These are phyloP conservation scores for Sicyos edulis DNA, from an alignment of 306 rosid genomes.

Conservation along the genomic window DNA sequence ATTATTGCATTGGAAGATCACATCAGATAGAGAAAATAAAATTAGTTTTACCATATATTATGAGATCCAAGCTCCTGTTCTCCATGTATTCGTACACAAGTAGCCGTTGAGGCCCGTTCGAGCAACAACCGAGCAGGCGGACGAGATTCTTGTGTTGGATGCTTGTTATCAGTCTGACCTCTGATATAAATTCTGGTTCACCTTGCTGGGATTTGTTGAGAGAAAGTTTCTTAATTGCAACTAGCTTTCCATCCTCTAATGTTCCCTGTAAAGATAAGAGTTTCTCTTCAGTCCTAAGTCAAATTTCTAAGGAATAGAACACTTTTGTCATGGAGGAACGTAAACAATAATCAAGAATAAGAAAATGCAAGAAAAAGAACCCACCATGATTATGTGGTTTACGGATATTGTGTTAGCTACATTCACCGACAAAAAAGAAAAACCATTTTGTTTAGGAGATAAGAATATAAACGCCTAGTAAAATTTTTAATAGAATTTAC, in stretches of 20 bases:
- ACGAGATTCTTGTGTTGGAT: constrained; percentile 89
- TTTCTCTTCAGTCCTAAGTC: too few species aligned
- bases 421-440: too few species aligned
- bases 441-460: too few species aligned
- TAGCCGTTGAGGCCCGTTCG: constrained; percentile 70
- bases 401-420: too few species aligned
- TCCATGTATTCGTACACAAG: constrained; percentile 85
- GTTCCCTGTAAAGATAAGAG: constrained; percentile 52
- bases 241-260: constrained; percentile 50
- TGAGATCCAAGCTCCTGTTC: constrained; percentile 71
- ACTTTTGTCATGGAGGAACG: too few species aligned
- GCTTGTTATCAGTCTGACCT: constrained; percentile 78
- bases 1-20: constrained; percentile 9
- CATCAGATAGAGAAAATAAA: constrained; percentile 5
- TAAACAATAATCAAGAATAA: too few species aligned
- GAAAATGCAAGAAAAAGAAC: too few species aligned
- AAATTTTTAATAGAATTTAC: too few species aligned
- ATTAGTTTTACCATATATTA: constrained; percentile 51
- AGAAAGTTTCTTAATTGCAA: constrained; percentile 75
- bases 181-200: constrained; percentile 71
- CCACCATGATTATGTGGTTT: too few species aligned
- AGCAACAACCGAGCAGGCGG: constrained; percentile 78
- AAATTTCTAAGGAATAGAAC: too few species aligned
- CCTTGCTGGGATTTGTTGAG: constrained; percentile 80
- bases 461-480: too few species aligned